phyloP scores from a whole-genome alignment of 805 yeast species.

The Lachancea sp. region DNA sequence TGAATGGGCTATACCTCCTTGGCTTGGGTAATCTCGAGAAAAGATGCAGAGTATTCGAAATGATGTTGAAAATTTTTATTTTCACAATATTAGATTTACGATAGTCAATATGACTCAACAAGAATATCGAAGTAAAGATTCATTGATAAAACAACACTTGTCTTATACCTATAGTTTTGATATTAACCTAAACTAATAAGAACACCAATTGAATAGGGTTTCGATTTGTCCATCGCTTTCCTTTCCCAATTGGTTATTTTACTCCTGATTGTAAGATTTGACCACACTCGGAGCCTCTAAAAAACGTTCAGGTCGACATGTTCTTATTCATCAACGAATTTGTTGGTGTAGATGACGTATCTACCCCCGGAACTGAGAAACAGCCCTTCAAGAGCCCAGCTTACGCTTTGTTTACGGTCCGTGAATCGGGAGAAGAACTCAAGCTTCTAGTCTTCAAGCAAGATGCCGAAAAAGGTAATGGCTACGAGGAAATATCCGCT shows the following conservation, averaged over 20 bases:
- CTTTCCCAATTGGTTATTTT: too few species aligned
- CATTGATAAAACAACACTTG: too few species aligned
- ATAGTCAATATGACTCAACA: not conserved
- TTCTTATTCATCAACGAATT: conserved; percentile 66
- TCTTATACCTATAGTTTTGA: too few species aligned
- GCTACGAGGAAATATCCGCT: conserved; percentile 72
- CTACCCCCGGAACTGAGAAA: conserved; percentile 56
- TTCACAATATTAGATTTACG: not conserved
- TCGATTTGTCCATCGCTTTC: too few species aligned
- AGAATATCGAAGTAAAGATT: too few species aligned
- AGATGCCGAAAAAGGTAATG: conserved; percentile 37
- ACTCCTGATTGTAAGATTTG: too few species aligned
- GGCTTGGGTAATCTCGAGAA: not conserved
- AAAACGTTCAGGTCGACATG: conserved; percentile 11
- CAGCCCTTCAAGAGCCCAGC: conserved; percentile 80
- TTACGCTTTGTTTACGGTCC: conserved; percentile 52
- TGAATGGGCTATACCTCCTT: not conserved
- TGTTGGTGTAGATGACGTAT: conserved; percentile 57
- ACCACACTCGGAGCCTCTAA: not conserved
- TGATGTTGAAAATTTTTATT: conserved; percentile 1
- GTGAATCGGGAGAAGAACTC: conserved; percentile 39
- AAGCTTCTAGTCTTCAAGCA: conserved; percentile 56
- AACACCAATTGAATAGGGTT: too few species aligned
- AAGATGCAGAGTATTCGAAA: not conserved
- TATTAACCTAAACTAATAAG: too few species aligned